Conservation (phyloP, 2,329 filamentous ascomycete species). For the Botrytis fabae region DNA sequence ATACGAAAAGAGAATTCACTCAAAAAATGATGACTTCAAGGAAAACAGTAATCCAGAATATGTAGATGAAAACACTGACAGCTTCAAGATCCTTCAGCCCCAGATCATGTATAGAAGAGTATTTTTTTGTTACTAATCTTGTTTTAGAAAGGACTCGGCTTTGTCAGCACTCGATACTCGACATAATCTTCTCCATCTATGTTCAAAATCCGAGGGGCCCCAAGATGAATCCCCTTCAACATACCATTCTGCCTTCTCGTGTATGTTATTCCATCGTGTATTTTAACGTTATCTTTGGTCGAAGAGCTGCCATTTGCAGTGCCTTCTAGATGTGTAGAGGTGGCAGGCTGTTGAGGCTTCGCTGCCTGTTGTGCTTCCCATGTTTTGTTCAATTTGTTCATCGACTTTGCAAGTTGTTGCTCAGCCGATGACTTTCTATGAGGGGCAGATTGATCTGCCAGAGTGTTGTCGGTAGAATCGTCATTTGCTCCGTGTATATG, state of each 20-base stretch:
- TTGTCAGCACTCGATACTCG: conserved; percentile 65
- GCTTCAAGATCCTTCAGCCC: background rate
- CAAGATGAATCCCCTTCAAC: conserved; percentile 64
- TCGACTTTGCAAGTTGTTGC: background rate
- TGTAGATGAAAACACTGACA: background rate
- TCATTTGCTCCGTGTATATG: background rate
- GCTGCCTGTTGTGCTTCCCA: conserved; percentile 30
- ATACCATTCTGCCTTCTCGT: conserved; percentile 61
- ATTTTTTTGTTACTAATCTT: background rate
- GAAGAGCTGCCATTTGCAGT: conserved; percentile 33
- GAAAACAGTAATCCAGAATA: background rate
- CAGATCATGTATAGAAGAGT: background rate
- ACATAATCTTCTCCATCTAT: conserved; percentile 69
- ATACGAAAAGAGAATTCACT: background rate
- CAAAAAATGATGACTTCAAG: background rate
- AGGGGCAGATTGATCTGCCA: background rate
- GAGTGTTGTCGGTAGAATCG: background rate
- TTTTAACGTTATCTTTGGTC: conserved; percentile 53
- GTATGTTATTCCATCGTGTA: conserved; percentile 61
- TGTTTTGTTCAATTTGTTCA: conserved; percentile 39
- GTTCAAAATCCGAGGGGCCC: conserved; percentile 59
- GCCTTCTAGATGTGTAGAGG: conserved; percentile 21
- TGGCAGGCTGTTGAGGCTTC: background rate
- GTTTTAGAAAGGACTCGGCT: conserved; percentile 55
- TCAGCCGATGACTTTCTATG: background rate